Evolutionary conservation across 23 red algal genomes (phyloP), one percentile per base, ranked within the genome.

Genomic region (Cyanidioschyzon merolae): DNA sequence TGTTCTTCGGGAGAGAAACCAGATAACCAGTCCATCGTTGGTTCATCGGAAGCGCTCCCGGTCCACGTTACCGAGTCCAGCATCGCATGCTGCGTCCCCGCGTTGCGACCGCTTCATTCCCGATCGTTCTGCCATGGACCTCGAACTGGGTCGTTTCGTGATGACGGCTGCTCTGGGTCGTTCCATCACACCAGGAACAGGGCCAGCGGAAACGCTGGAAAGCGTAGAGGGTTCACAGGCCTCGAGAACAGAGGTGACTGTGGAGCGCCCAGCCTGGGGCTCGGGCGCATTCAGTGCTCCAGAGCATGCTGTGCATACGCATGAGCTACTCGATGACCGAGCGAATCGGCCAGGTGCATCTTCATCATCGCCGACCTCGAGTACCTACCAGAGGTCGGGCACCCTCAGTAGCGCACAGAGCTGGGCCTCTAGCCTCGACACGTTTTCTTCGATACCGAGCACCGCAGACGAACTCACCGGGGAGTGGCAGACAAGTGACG

Each of bases 61-160:
- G 21, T 54, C 45, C 7, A 21, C 12, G 7, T 54, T 54, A 54
- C 45, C 45, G 45, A 54, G 45, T 54, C 45, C 45, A 54, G 45
- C 45, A 54, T 7, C 12, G 45, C 63, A 32, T 3, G n/a, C 12
- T 7, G 7, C 2, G 12, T 71, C 63, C 7, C 63, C 63, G 16
- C 63, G n/a, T 32, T 71, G 63, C 32, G 94, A 98, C 41, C 94
- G 94, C 29, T 98, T 91, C 59, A 98, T 98, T 37, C 94, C 94
- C 39, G 83, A 89, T 82, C 82, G 94, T 0, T 79, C 74, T 17
- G 85, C 79, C 17, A 98, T 98, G 94, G 75, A 91, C 68, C 81
- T 91, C 74, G 89, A 98, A 37, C 67, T 91, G 36, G 77, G 86
- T 24, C 83, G 94, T 16, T 74, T 77, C 32, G 50, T 74, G 58